phyloP scores from a whole-genome alignment of 176 grass and related monocot genomes.

The Musa acuminata region DNA sequence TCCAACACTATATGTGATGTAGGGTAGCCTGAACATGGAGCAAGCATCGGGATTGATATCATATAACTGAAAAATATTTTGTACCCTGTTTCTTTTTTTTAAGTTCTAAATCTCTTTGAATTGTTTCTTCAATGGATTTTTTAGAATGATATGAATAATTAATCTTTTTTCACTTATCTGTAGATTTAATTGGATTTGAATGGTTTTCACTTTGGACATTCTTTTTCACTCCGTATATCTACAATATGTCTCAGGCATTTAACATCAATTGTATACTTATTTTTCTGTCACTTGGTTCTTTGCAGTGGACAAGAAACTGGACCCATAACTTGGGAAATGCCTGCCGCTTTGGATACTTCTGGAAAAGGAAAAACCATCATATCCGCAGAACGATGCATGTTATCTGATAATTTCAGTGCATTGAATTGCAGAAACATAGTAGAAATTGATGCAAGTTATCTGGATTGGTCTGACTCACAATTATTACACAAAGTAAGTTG shows the following conservation, averaged over 20 bases:
- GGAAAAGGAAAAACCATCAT: conserved; percentile 27
- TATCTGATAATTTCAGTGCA: conserved; percentile 34
- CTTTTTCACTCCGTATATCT: not conserved
- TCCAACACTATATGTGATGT: not conserved
- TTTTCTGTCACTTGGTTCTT: conserved; percentile 25
- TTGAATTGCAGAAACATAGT: conserved; percentile 16
- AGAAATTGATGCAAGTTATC: conserved; percentile 30
- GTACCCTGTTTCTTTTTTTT: not conserved
- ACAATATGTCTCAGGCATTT: not conserved
- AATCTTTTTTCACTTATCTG: not conserved
- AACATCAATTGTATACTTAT: conserved; percentile 8
- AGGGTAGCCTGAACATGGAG: not conserved
- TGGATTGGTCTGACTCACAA: conserved; percentile 36
- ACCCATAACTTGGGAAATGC: conserved; percentile 46
- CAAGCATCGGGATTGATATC: not conserved
- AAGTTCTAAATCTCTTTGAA: not conserved
- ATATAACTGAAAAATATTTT: not conserved
- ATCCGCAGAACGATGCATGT: conserved; percentile 20
- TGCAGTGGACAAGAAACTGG: conserved; percentile 74
- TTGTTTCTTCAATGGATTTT: not conserved
- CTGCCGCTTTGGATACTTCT: conserved; percentile 7
- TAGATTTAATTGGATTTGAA: not conserved
- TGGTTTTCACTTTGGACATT: not conserved
- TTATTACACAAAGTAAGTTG: conserved; percentile 50
- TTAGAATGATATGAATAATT: too few species aligned